Base-by-base conservation (phyloP, 1,139 yeast genomes). In the Blastobotrys malaysiensis region DNA sequence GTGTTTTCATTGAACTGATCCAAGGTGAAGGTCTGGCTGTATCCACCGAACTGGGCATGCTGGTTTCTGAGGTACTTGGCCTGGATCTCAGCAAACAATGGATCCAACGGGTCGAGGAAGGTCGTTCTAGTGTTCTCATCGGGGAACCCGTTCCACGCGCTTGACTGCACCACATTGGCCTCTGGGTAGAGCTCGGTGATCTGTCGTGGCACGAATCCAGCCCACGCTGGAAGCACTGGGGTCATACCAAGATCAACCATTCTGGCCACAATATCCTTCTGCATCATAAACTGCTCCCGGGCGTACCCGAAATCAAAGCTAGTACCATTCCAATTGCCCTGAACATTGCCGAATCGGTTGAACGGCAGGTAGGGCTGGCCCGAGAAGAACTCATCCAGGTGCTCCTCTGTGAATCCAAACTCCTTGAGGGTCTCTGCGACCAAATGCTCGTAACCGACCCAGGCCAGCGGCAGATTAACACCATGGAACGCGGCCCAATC, bases 321-420 rank as follows among this genome's bases (percentile, higher is more conserved):
- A 11, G 39, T 48, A 9, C 49, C 58, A 43, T 57, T 57, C 59
- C 59, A 57, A 20, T 51, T 46, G 11, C 60, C 59, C 50, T 57
- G 60, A 45, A 57, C 53, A 39, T 57, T 57, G 14, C 60, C 60
- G 46, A 57, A 56, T 24, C 60, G 31, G 49, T 57, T 57, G 59
- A 59, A 57, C 5, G 60, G 54, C 39, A 49, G 50, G 51, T 54
- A 57, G 11, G 55, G 56, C 7, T 55, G 54, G 9, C 57, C 57
- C 5, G 60, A 56, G 18, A 57, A 43, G 49, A 57, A 57, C 19
- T 49, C 52, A 2, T 36, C n/a, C 14, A 57, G 36, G 19, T 55
- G 52, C 13, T 49, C 50, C n/a, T 50, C 45, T 18, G 55, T 54
- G 52, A 57, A 56, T 4, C 50, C 50, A 45, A 54, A 57, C 27